phyloP scores from a whole-genome alignment of 2,329 filamentous ascomycete genomes.

The Trichoderma asperellum region DNA sequence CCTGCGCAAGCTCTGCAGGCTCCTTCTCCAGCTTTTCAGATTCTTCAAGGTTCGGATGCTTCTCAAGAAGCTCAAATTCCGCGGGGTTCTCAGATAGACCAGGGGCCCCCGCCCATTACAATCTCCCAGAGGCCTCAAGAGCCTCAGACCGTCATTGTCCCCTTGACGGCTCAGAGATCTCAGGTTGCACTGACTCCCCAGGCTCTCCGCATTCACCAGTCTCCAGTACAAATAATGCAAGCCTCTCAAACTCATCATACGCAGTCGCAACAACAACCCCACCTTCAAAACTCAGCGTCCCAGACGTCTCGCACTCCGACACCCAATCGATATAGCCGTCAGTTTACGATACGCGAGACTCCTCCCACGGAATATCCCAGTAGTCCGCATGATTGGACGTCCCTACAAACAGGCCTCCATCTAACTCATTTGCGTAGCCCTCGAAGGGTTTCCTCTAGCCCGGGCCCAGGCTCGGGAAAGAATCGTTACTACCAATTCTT shows the following conservation, averaged over 20 bases:
- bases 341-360: conserved; percentile 9
- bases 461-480: conserved; percentile 5
- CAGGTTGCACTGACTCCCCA: neutral
- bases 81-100: neutral
- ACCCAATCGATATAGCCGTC: neutral
- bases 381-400: conserved; percentile 47
- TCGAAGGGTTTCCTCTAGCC: conserved; percentile 42
- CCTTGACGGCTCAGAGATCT: neutral
- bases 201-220: neutral
- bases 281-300: neutral
- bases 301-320: neutral
- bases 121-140: neutral
- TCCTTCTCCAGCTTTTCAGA: neutral
- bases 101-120: neutral
- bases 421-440: conserved; percentile 55
- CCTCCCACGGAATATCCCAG: conserved; percentile 45
- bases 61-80: neutral
- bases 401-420: conserved; percentile 51
- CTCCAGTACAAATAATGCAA: neutral
- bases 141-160: neutral
- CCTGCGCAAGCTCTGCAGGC: neutral
- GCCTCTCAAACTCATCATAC: neutral
- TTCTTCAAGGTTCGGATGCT: neutral
- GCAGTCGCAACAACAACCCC: neutral
- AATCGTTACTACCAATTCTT: conserved; percentile 62